phyloP scores from a whole-genome alignment of 164 flowering plant species.

The Liriodendron chinense region DNA sequence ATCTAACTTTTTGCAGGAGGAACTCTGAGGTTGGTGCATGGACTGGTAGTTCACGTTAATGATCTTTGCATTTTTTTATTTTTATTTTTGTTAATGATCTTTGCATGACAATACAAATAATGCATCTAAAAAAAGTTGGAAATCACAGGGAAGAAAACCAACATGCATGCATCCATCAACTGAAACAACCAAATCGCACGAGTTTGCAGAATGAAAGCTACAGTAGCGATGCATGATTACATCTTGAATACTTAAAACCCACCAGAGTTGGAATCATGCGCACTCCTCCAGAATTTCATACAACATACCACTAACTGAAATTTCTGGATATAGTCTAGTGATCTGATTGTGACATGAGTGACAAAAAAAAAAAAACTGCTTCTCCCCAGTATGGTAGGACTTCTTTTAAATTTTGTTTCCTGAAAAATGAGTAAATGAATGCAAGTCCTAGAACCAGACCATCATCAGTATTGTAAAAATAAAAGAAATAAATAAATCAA shows the following conservation, averaged over 20 bases:
- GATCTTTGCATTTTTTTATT: no score
- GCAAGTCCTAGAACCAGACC: background rate
- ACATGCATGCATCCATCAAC: background rate
- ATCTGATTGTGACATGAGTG: no score
- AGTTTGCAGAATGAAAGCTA: background rate
- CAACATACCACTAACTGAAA: background rate
- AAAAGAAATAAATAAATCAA: no score
- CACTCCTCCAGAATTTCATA: background rate
- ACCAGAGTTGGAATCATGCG: background rate
- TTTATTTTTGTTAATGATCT: no score
- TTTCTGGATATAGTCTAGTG: no score
- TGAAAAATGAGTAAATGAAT: background rate
- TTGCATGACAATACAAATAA: background rate
- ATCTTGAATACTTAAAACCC: no score
- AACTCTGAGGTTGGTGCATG: slow-evolving; percentile 23
- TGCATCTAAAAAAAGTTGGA: background rate
- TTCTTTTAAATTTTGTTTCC: background rate
- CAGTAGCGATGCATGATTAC: background rate
- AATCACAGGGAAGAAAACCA: background rate
- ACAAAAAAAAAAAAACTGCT: no score
- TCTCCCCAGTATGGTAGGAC: background rate
- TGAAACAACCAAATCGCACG: background rate
- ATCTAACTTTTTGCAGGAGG: slow-evolving; percentile 21
- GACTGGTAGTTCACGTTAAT: slow-evolving; percentile 24
- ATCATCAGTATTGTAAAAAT: background rate